Percentiles rank a stretch among this genome's conserved stretches.
Conservation (phyloP, 208 protist genomes). For the Herpetomonas samuelpessoai region DNA sequence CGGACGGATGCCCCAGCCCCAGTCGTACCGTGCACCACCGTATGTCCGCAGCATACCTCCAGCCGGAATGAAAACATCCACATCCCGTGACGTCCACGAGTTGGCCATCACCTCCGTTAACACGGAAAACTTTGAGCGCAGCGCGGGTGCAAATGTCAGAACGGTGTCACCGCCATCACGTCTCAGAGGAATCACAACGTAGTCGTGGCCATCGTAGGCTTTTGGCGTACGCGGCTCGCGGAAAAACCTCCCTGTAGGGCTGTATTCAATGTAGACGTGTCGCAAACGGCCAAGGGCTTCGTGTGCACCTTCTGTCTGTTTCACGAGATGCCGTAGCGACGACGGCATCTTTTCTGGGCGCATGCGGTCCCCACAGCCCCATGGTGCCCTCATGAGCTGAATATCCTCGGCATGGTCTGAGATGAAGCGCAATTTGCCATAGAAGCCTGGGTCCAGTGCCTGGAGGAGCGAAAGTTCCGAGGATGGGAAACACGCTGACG, state of each 20-base stretch:
- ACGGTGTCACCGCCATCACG: constrained; percentile 54
- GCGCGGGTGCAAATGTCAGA: constrained; percentile 65
- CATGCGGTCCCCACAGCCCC: constrained; percentile 76
- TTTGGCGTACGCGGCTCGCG: constrained; percentile 55
- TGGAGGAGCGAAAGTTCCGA: not conserved
- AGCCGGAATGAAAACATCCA: constrained; percentile 59
- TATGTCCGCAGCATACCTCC: constrained; percentile 75
- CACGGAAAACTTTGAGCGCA: constrained; percentile 56
- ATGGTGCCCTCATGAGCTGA: constrained; percentile 80
- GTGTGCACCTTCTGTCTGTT: constrained; percentile 39
- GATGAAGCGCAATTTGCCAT: constrained; percentile 44
- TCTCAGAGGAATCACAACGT: constrained; percentile 81
- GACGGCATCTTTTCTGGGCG: constrained; percentile 55
- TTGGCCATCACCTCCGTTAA: constrained; percentile 50
- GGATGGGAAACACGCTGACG: too few relatives aligned
- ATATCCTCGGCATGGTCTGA: constrained; percentile 83
- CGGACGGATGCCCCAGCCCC: constrained; percentile 80
- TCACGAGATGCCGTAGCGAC: constrained; percentile 58
- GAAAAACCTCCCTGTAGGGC: constrained; percentile 66
- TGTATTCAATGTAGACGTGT: constrained; percentile 88
- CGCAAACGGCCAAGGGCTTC: constrained; percentile 62
- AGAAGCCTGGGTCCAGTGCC: constrained; percentile 29
- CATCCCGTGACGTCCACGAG: constrained; percentile 82
- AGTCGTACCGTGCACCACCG: constrained; percentile 75
- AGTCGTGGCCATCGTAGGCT: constrained; percentile 84